Conservation (phyloP, 2,329 filamentous ascomycete genomes). For the Lecanicillium sp. region DNA sequence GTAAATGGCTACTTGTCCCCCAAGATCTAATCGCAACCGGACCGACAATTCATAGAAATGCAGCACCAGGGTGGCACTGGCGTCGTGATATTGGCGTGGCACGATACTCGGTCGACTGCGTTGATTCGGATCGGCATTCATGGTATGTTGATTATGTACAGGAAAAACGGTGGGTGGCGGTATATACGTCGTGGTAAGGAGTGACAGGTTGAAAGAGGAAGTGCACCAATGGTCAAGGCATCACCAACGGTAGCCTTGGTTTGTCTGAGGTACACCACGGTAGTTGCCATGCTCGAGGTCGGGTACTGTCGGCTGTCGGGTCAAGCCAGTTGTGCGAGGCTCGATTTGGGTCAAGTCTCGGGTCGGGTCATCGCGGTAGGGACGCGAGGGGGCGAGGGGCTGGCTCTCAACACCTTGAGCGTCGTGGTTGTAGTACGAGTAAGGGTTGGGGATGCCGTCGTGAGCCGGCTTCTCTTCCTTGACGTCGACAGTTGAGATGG, state of each 20-base stretch:
- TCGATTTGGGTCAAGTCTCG: conserved; percentile 3
- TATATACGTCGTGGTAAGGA: conserved; percentile 5
- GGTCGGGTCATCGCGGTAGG: conserved; percentile 3
- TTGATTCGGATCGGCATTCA: neutral
- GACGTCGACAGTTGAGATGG: conserved; percentile 33
- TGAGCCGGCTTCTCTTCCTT: conserved; percentile 29
- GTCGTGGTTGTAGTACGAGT: conserved; percentile 14
- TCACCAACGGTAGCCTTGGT: conserved; percentile 5
- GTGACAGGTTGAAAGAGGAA: neutral
- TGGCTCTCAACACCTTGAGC: neutral
- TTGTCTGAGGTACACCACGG: conserved; percentile 1
- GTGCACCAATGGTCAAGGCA: no score
- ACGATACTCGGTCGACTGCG: neutral
- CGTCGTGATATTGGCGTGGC: neutral
- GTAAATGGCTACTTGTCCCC: no score
- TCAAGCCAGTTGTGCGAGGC: neutral
- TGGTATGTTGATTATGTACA: neutral
- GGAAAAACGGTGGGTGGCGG: neutral
- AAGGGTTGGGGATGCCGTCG: conserved; percentile 30
- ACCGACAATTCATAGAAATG: no score
- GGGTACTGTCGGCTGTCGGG: neutral
- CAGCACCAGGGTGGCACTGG: no score
- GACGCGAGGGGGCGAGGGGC: neutral
- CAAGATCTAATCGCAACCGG: no score
- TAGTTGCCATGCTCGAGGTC: conserved; percentile 4